phyloP scores from a whole-genome alignment of 257 asterid species.

The Penstemon davidsonii region DNA sequence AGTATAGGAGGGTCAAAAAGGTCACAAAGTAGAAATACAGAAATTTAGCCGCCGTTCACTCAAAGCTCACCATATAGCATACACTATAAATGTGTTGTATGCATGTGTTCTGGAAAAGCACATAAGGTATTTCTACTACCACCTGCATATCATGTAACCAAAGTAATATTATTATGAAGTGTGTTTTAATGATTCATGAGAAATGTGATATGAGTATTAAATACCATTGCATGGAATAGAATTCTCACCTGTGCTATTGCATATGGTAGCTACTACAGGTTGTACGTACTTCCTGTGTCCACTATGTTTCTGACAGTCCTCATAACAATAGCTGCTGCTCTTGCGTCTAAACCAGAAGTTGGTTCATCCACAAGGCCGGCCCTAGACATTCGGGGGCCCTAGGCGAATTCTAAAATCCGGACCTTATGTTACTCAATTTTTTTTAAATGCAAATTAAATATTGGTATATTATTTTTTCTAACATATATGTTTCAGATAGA shows the following conservation, averaged over 20 bases:
- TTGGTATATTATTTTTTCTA: too few species aligned
- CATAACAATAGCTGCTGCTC: conserved; percentile 42
- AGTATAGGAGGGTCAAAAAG: conserved; percentile 75
- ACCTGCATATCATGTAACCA: conserved; percentile 42
- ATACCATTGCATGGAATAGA: background rate
- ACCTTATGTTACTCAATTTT: too few species aligned
- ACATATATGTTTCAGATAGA: too few species aligned
- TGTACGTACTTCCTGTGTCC: conserved; percentile 52
- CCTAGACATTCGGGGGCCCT: too few species aligned
- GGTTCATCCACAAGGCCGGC: conserved; percentile 31
- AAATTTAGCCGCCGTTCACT: conserved; percentile 73
- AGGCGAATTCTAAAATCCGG: too few species aligned
- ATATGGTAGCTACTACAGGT: conserved; percentile 80
- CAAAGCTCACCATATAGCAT: conserved; percentile 69
- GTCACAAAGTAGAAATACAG: conserved; percentile 76
- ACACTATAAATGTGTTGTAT: conserved; percentile 62
- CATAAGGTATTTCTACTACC: conserved; percentile 63
- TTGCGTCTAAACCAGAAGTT: conserved; percentile 34
- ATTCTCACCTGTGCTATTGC: conserved; percentile 70
- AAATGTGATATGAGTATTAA: too few species aligned
- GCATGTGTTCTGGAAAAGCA: conserved; percentile 48
- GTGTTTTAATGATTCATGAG: background rate
- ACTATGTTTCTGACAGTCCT: conserved; percentile 34
- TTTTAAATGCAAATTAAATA: too few species aligned
- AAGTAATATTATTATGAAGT: background rate